These are phyloP conservation scores for Phaeodactylum tricornutum DNA, from an alignment of 108 stramenopile species.

Conservation along the genomic window DNA sequence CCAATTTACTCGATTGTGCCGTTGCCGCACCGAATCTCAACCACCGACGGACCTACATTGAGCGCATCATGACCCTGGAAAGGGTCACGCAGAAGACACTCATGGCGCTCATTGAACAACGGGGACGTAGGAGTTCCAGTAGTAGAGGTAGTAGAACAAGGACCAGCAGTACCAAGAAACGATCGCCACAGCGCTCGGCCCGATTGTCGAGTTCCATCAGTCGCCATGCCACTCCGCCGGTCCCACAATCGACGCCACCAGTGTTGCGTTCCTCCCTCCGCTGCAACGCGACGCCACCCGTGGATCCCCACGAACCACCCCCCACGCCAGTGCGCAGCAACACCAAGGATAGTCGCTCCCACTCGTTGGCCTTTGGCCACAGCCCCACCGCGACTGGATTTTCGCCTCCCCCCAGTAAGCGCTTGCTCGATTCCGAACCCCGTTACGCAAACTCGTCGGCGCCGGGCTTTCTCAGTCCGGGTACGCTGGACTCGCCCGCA, in stretches of 20 bases:
- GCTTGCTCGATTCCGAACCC: too few relatives aligned
- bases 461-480: slow-evolving; percentile 1
- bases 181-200: not conserved
- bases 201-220: not conserved
- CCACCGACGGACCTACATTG: slow-evolving; percentile 26
- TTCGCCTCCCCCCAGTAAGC: too few relatives aligned
- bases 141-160: not conserved
- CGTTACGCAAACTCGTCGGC: too few relatives aligned
- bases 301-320: too few relatives aligned
- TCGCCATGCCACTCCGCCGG: not conserved
- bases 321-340: too few relatives aligned
- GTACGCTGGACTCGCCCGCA: not conserved
- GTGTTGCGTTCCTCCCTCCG: too few relatives aligned
- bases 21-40: slow-evolving; percentile 21
- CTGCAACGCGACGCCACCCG: too few relatives aligned
- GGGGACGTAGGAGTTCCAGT: not conserved
- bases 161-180: not conserved
- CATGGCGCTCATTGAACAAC: slow-evolving; percentile 25
- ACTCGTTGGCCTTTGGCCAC: too few relatives aligned
- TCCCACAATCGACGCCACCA: too few relatives aligned
- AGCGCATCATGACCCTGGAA: slow-evolving; percentile 28
- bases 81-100: slow-evolving; percentile 20
- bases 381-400: too few relatives aligned
- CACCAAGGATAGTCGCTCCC: too few relatives aligned
- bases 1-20: slow-evolving; percentile 27